Conservation (phyloP, 1,284 basidiomycete species). For the Rhodotorula sp. region DNA sequence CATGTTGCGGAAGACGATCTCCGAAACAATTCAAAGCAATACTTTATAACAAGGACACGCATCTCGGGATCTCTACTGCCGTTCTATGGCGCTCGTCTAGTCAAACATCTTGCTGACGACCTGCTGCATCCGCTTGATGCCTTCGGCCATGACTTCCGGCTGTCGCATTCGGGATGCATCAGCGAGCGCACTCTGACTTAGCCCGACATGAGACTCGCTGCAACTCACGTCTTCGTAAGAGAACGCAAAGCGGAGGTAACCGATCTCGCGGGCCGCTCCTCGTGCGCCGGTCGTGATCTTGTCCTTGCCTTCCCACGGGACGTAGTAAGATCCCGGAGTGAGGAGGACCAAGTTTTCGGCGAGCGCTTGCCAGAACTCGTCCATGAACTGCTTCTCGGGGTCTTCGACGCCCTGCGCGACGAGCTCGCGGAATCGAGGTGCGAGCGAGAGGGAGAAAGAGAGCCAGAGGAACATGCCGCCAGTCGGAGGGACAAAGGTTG, state of each 20-base stretch:
- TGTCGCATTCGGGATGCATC: neutral
- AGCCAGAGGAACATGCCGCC: conserved; percentile 36
- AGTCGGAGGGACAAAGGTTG: conserved; percentile 32
- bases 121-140: conserved; percentile 10
- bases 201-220: neutral
- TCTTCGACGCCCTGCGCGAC: conserved; percentile 52
- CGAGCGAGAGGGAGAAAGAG: conserved; percentile 58
- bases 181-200: neutral
- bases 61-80: neutral
- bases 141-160: conserved; percentile 7
- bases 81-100: neutral
- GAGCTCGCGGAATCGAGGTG: conserved; percentile 51
- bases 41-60: too few relatives aligned
- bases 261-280: conserved; percentile 5
- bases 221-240: conserved; percentile 11
- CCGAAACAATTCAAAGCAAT: too few relatives aligned
- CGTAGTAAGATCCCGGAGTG: conserved; percentile 25
- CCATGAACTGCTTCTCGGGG: conserved; percentile 53
- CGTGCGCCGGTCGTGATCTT: conserved; percentile 12
- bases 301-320: conserved; percentile 5
- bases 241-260: conserved; percentile 23
- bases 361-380: conserved; percentile 56
- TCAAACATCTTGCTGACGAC: conserved; percentile 6
- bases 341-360: conserved; percentile 26
- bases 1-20: too few relatives aligned